A percentile compares a stretch with the other conserved stretches of the same genome.
Conservation (phyloP, 2,329 filamentous ascomycete genomes). For the Periconia macrospinosa region DNA sequence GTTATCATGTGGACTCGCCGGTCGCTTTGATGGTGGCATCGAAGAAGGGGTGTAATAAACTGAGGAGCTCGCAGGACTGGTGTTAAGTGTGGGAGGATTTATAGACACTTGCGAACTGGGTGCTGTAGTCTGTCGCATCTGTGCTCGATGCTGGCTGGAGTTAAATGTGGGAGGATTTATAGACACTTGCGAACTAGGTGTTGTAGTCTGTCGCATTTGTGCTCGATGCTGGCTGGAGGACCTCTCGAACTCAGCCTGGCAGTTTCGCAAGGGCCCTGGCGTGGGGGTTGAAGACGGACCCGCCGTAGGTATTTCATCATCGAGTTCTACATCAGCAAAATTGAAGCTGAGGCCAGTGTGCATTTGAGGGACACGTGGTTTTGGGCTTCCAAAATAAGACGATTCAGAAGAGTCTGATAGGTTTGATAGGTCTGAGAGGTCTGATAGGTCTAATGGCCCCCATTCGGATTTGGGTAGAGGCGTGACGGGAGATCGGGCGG, state of each 20-base stretch:
- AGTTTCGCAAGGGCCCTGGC: not conserved
- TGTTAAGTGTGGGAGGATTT: not conserved
- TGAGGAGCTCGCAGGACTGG: conserved; percentile 7
- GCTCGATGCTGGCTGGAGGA: not conserved
- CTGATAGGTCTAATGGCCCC: not conserved
- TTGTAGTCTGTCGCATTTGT: not conserved
- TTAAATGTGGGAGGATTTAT: not conserved
- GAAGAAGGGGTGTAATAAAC: conserved; percentile 18
- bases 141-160: not conserved
- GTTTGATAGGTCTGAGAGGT: not conserved
- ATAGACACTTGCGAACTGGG: not conserved
- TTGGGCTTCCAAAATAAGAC: conserved; percentile 23
- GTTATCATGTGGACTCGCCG: conserved; percentile 12
- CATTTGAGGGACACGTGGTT: conserved; percentile 11
- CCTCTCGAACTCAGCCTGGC: not conserved
- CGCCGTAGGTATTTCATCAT: conserved; percentile 1
- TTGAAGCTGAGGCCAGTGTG: conserved; percentile 22
- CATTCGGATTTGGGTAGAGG: not conserved
- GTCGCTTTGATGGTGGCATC: conserved; percentile 19
- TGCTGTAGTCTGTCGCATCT: not conserved
- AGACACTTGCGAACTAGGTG: not conserved
- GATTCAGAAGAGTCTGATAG: conserved; percentile 15
- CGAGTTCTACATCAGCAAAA: conserved; percentile 25
- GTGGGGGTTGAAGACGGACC: not conserved
- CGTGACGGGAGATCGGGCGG: not conserved